Percentiles rank a stretch among this genome's conserved stretches.
Evolutionary conservation across 1,139 yeast genomes (phyloP).

Genomic region (Petasospora rhodanensis): DNA sequence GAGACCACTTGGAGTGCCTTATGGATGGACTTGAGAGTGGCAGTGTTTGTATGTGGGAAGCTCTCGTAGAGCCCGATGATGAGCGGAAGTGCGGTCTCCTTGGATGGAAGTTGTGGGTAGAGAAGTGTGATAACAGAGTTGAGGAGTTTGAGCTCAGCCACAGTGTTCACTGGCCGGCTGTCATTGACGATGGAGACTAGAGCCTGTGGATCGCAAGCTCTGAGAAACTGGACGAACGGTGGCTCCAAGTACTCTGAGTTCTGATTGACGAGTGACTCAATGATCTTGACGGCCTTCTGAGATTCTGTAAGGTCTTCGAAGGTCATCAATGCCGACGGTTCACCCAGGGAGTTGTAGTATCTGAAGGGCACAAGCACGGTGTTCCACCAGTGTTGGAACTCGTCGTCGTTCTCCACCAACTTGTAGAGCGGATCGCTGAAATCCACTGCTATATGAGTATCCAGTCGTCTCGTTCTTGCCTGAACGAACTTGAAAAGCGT

Average conservation of each 20-base stretch:
- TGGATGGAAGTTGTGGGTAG: constrained; percentile 4
- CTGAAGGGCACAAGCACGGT: constrained; percentile 7
- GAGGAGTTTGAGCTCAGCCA: constrained; percentile 1
- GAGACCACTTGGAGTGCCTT: constrained; percentile 2
- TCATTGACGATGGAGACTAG: background rate
- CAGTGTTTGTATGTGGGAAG: too few species aligned
- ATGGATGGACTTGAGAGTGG: constrained; percentile 6
- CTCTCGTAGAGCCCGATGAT: constrained; percentile 5
- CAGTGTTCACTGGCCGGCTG: background rate
- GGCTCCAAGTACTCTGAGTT: constrained; percentile 2
- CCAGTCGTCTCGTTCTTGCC: constrained; percentile 6
- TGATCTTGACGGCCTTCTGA: constrained; percentile 2
- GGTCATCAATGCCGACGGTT: background rate
- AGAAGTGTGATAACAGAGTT: constrained; percentile 1
- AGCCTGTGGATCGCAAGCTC: background rate
- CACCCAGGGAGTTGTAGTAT: constrained; percentile 4
- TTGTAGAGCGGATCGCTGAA: constrained; percentile 2
- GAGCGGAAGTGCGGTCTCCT: constrained; percentile 1
- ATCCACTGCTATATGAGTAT: background rate
- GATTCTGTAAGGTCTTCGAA: constrained; percentile 4
- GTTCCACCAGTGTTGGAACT: constrained; percentile 9
- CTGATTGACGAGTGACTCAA: background rate
- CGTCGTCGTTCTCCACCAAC: background rate
- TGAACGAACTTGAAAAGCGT: constrained; percentile 8
- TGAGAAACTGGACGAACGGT: constrained; percentile 7